Base-by-base conservation (phyloP, 2,329 filamentous ascomycete genomes). In the Colletotrichum sp. region DNA sequence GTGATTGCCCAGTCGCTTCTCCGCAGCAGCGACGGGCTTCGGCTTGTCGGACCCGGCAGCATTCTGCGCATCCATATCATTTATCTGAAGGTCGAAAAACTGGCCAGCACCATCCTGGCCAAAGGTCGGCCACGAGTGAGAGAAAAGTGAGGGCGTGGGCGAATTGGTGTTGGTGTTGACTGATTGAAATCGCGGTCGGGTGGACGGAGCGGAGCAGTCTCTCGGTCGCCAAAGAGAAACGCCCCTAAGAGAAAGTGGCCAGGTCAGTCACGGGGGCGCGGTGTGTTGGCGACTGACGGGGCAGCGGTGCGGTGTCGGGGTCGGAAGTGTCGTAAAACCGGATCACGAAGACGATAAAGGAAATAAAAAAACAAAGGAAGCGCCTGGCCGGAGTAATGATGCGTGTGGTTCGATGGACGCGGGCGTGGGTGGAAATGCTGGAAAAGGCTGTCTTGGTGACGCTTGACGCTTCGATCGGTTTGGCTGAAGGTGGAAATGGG, bases 31-130 rank as follows among this genome's bases (percentile, higher is more conserved):
- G 84, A 87, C 83, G 83, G 87, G 89, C 90, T 90, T 91, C 87
- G 88, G 88, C 85, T 88, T 89, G 85, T 89, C 88, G 87, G 89
- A 88, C 88, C 90, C 90, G 87, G 88, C 87, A 89, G 89, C 90
- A 92, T 92, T 91, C 87, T 91, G 90, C 90, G 90, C 90, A 91
- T 92, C 90, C 90, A 92, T 92, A 87, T 88, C 90, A 92, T 91
- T 90, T 89, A 91, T 88, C 88, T 89, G 83, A 82, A 84, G 84
- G 84, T 85, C 82, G 82, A 81, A 82, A 84, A 81, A 83, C 87
- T 86, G 86, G 85, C 86, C 87, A 88, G 86, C 88, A 91, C 88
- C 90, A 92, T 92, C 86, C 86, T 92, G 90, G 87, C 86, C 86
- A 85, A 84, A 83, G 82, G 79, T 81, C 79, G 82, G 83, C 80